Evolutionary conservation across 2,329 filamentous ascomycete species (phyloP), one percentile per base, ranked within the genome.

Genomic region (Colletotrichum sp.): DNA sequence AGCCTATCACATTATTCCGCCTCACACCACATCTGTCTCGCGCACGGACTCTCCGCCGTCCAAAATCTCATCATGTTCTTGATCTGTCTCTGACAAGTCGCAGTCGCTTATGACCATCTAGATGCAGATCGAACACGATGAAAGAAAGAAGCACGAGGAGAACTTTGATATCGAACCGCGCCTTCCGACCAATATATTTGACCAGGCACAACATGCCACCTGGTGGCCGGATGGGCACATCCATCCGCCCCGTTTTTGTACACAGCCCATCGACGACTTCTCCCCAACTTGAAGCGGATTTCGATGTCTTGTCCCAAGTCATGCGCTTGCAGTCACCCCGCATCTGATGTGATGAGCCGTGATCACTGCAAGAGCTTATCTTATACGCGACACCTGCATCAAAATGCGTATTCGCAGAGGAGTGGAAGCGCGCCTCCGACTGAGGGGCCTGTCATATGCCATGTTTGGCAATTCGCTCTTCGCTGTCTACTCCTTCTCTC

Each of bases 21-120:
- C 72, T 68, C 25, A 75, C 72, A 63, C 72, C 72, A 62, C 30
- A 66, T 36, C 22, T 49, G 29, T 66, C 34, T n/a, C 22, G 62
- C 63, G 69, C 69, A 76, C 73, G 63, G 69, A 57, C 44, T n/a
- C 36, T 22, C 9, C 36, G 62, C 52, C 55, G 62, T 72, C 69
- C 62, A 68, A 30, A 68, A 66, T 65, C 52, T 61, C 16, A 16
- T 62, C 34, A 39, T 55, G 27, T 61, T 68, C 39, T 72, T 63
- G 39, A 72, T 63, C 63, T 27, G 36, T 29, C 69, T 68, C 63
- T 32, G 30, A 72, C 63, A 67, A 68, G 69, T 62, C 34, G 25
- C 36, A 55, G 69, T 76, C 69, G 55, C 15, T 66, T 76, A 39
- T 59, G 63, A 64, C 39, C 27, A 63, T 52, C n/a, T 57, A 68